phyloP scores from a whole-genome alignment of 2,329 filamentous ascomycete species.

The Aspergillus quadricinctus region DNA sequence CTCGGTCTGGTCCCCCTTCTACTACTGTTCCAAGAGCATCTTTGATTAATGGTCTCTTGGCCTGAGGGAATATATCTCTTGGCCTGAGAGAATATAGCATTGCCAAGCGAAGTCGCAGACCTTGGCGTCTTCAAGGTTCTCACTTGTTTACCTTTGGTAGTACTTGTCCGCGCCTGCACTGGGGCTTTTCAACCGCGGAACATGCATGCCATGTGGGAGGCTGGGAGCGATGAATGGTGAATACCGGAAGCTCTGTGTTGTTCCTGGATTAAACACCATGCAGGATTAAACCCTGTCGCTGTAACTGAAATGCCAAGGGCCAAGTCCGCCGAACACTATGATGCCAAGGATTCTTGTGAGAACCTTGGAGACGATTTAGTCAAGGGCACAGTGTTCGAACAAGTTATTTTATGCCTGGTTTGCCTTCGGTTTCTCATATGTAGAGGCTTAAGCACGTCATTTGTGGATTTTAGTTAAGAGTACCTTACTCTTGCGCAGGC shows the following conservation, averaged over 20 bases:
- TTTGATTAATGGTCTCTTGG: neutral
- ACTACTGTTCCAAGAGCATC: neutral
- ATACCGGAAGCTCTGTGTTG: too few relatives aligned
- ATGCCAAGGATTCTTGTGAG: neutral
- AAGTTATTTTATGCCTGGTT: too few relatives aligned
- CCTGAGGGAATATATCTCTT: neutral
- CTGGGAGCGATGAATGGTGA: neutral
- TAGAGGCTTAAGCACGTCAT: neutral
- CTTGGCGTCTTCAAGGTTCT: constrained; percentile 22
- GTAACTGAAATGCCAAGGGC: neutral
- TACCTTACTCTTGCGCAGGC: too few relatives aligned
- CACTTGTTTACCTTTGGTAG: neutral
- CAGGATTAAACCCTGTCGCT: neutral
- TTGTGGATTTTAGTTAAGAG: neutral
- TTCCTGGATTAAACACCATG: neutral
- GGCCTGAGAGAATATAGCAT: neutral
- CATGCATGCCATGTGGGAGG: neutral
- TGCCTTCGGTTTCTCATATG: too few relatives aligned
- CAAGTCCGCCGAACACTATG: neutral
- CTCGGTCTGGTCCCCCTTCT: neutral
- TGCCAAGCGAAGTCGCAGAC: constrained; percentile 14
- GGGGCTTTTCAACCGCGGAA: neutral
- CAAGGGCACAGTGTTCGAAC: neutral
- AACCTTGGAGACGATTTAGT: neutral
- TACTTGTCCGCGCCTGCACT: neutral